Evolutionary conservation across 768 basidiomycete species (phyloP).

Genomic region (Termitomyces titanicus): DNA sequence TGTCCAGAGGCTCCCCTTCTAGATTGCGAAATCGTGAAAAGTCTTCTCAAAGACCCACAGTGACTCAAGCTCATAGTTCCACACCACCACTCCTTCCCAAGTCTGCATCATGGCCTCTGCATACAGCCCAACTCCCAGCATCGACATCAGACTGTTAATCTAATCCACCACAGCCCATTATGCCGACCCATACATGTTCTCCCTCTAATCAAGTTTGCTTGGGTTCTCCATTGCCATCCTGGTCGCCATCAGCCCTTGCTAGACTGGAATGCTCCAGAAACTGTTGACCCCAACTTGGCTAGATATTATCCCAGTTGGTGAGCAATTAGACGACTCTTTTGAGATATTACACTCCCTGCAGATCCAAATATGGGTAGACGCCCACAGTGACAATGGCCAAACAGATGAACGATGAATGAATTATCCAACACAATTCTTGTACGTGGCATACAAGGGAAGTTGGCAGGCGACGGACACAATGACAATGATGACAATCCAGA

Average conservation of each 20-base stretch:
- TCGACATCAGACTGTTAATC: constrained; percentile 27
- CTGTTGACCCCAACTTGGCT: constrained; percentile 27
- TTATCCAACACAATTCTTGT: constrained; percentile 36
- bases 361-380: constrained; percentile 9
- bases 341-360: constrained; percentile 51
- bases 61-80: constrained; percentile 51
- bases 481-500: constrained; percentile 28
- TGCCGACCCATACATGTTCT: constrained; percentile 23
- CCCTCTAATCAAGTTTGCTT: constrained; percentile 25
- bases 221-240: constrained; percentile 28
- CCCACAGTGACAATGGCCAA: constrained; percentile 9
- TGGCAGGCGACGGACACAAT: constrained; percentile 53
- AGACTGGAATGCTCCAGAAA: constrained; percentile 70
- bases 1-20: constrained; percentile 48
- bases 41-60: constrained; percentile 36
- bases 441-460: constrained; percentile 40
- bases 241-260: constrained; percentile 46
- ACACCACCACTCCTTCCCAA: constrained; percentile 83
- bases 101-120: constrained; percentile 75
- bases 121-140: constrained; percentile 47
- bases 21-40: constrained; percentile 56
- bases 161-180: constrained; percentile 21
- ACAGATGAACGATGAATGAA: constrained; percentile 10
- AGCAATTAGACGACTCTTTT: constrained; percentile 61
- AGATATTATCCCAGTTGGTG: constrained; percentile 49